Percentiles rank a stretch among this genome's conserved stretches.
phyloP scores from a whole-genome alignment of 2,329 filamentous ascomycete genomes.

The Chaetomium globosum region DNA sequence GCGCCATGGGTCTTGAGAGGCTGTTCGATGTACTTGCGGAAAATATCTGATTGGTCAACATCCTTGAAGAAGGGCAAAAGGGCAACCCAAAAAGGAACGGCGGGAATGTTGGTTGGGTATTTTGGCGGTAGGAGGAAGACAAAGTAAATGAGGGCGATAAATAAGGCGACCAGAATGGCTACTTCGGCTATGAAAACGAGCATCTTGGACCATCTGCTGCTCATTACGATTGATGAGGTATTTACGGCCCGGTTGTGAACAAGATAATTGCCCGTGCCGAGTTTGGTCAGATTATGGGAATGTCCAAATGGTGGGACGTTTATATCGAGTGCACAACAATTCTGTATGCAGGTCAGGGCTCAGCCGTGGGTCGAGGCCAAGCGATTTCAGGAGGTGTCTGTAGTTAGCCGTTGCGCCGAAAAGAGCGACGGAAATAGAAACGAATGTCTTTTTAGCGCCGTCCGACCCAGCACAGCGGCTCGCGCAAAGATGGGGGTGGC shows the following conservation, averaged over 20 bases:
- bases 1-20: conserved; percentile 48
- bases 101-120: conserved; percentile 45
- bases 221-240: neutral
- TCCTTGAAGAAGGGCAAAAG: conserved; percentile 48
- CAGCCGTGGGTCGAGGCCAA: neutral
- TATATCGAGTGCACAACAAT: neutral
- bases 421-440: neutral
- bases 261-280: neutral
- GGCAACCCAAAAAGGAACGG: conserved; percentile 49
- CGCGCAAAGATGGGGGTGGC: neutral
- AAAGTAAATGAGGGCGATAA: conserved; percentile 21
- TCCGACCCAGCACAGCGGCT: neutral
- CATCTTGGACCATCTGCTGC: conserved; percentile 6
- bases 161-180: conserved; percentile 15
- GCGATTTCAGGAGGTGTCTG: neutral
- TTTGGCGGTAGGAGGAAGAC: conserved; percentile 29
- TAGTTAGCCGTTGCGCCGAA: neutral
- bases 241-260: neutral
- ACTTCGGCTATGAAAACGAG: conserved; percentile 19
- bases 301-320: neutral
- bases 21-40: conserved; percentile 44
- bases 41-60: conserved; percentile 49
- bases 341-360: neutral
- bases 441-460: neutral
- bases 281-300: neutral